Base-by-base conservation (phyloP, 179 eudicot genomes). In the Beta lomatogona region DNA sequence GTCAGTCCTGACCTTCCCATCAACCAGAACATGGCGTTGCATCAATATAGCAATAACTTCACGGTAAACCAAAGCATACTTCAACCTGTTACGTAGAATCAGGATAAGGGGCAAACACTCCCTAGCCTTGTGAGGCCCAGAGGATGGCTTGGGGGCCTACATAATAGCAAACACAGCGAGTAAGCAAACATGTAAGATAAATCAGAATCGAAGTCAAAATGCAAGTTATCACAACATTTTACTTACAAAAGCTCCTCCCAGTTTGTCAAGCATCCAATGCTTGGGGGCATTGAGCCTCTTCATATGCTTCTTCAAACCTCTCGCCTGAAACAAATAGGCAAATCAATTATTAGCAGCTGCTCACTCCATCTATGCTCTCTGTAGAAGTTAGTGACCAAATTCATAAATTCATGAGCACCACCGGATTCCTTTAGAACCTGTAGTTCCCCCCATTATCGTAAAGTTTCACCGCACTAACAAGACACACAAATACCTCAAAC, bases 251-350 rank as follows among this genome's bases (percentile, higher is more conserved):
- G 93, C 93, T 44, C 91, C 89, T 61, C 89, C 93, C 74, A 87
- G 87, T 69, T 90, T 90, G 79, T 87, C 92, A 53, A 90, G 86
- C 89, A 85, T 87, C 90, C 89, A 90, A 81, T 90, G 92, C 75
- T 83, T 88, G 44, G 90, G 90, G 22, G 93, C 93, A 90, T 90
- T 90, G 74, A 88, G 93, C 91, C 91, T 88, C 90, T 90, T 90
- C 91, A 88, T 67, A 68, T 90, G 93, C 58, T 90, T 90, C 89
- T 87, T 90, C 91, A 90, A 83, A 1, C 90, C 93, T 58, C 91
- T 77, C 41, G 93, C 91, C 90, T 90, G 86, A 11, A 76, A 53
- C 59, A 66, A 72, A 36, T 36, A 59, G 18, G 4, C 31, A 69
- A 6, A 6, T 21, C 46, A 82, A 7, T 64, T 1, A 44, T 77